These are phyloP conservation scores for Thielaviopsis euricoi DNA, from an alignment of 2,329 filamentous ascomycete genomes.

Conservation along the genomic window DNA sequence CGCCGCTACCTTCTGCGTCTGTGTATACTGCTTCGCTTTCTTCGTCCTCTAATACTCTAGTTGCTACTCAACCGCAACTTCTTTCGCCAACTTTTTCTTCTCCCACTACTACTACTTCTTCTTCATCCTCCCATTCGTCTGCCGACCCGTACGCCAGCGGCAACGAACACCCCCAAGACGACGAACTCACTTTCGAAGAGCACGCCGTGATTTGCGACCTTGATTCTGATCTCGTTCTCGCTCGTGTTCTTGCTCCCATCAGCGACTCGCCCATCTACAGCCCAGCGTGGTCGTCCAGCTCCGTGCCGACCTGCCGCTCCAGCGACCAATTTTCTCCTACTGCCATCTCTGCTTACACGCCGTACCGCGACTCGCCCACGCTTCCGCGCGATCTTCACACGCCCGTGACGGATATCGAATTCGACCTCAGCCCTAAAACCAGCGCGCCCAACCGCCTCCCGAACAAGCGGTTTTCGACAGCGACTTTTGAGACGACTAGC, in stretches of 20 bases:
- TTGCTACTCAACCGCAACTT: neutral
- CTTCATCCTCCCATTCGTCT: neutral
- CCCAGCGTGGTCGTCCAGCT: neutral
- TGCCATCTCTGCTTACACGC: neutral
- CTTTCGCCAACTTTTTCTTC: neutral
- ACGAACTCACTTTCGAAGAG: neutral
- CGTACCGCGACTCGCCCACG: neutral
- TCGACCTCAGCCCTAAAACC: neutral
- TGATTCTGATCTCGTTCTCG: slow-evolving; percentile 1
- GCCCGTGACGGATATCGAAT: neutral
- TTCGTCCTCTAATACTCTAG: neutral
- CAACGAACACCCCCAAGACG: neutral
- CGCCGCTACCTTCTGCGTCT: neutral
- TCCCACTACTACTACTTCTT: no score
- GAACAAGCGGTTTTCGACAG: neutral
- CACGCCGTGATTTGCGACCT: neutral
- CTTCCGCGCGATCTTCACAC: neutral
- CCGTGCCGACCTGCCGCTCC: neutral
- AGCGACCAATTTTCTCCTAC: neutral
- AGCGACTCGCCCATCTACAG: neutral
- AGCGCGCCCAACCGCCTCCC: neutral
- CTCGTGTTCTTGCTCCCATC: neutral
- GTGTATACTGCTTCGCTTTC: neutral
- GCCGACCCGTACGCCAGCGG: neutral
- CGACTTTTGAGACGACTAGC: neutral